These are phyloP conservation scores for Dactylonectria macrodidyma DNA, from an alignment of 2,329 filamentous ascomycete genomes.

Conservation along the genomic window DNA sequence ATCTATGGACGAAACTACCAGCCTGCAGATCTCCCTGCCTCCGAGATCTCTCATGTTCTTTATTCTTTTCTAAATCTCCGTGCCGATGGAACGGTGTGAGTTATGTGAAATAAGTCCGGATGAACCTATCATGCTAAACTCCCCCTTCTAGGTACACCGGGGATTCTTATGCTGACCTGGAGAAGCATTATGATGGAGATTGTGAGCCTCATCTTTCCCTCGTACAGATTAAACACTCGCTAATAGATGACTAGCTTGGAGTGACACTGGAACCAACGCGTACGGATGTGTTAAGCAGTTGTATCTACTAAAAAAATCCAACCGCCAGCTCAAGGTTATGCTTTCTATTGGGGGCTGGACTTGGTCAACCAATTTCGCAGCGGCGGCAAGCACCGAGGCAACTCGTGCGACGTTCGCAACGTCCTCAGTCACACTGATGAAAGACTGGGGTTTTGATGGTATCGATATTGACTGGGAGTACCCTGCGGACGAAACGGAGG, in stretches of 20 bases:
- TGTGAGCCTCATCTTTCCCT: constrained; percentile 56
- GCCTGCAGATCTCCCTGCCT: constrained; percentile 77
- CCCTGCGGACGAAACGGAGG: constrained; percentile 55
- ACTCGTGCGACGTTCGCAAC: constrained; percentile 78
- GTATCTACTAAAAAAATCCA: constrained; percentile 81
- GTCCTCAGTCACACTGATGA: constrained; percentile 77
- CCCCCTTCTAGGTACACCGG: constrained; percentile 66
- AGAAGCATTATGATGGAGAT: constrained; percentile 82
- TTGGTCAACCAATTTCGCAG: constrained; percentile 82
- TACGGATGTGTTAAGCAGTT: constrained; percentile 89
- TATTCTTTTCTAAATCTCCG: constrained; percentile 86
- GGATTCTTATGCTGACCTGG: constrained; percentile 78
- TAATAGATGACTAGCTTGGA: neutral
- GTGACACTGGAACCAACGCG: constrained; percentile 73
- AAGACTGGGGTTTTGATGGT: constrained; percentile 65
- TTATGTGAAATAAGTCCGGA: neutral
- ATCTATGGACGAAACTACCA: constrained; percentile 84
- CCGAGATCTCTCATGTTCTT: constrained; percentile 81
- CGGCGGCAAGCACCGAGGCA: constrained; percentile 73
- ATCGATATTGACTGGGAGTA: constrained; percentile 61
- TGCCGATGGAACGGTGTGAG: constrained; percentile 79
- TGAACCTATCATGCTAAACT: constrained; percentile 11
- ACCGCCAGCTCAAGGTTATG: constrained; percentile 83
- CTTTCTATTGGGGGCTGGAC: constrained; percentile 91
- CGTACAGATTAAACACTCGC: neutral